These are phyloP conservation scores for Cyberlindnera xishuangbannaensis DNA, from an alignment of 805 yeast species.

Conservation along the genomic window DNA sequence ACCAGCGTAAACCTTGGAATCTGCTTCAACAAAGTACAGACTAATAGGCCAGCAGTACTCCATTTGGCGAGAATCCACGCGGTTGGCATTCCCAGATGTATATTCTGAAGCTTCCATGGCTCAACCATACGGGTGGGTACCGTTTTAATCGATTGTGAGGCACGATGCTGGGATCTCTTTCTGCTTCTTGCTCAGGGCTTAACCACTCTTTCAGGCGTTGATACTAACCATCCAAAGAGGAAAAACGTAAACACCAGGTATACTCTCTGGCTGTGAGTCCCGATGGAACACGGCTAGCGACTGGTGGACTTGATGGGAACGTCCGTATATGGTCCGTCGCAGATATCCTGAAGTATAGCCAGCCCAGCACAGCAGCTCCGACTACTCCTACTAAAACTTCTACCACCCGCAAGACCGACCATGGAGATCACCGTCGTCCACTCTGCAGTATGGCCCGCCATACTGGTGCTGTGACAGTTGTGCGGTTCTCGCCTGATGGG, in stretches of 20 bases:
- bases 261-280: constrained; percentile 77
- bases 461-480: constrained; percentile 94
- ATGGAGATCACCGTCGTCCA: constrained; percentile 56
- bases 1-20: neutral
- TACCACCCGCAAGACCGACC: no score
- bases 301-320: constrained; percentile 93
- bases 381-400: no score
- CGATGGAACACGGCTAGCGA: constrained; percentile 80
- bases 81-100: constrained; percentile 54
- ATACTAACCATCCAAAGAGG: constrained; percentile 41
- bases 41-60: no score
- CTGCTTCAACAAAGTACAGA: neutral
- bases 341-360: constrained; percentile 43
- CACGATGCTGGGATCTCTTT: no score
- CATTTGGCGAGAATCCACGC: no score
- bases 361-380: no score
- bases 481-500: constrained; percentile 89
- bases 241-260: constrained; percentile 73
- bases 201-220: no score
- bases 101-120: constrained; percentile 67
- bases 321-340: constrained; percentile 81
- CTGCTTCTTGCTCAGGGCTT: no score
- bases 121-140: constrained; percentile 47
- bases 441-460: constrained; percentile 90
- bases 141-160: no score